phyloP scores from a whole-genome alignment of 225 moss, liverwort and hornwort species.

The Lunularia cruciata region DNA sequence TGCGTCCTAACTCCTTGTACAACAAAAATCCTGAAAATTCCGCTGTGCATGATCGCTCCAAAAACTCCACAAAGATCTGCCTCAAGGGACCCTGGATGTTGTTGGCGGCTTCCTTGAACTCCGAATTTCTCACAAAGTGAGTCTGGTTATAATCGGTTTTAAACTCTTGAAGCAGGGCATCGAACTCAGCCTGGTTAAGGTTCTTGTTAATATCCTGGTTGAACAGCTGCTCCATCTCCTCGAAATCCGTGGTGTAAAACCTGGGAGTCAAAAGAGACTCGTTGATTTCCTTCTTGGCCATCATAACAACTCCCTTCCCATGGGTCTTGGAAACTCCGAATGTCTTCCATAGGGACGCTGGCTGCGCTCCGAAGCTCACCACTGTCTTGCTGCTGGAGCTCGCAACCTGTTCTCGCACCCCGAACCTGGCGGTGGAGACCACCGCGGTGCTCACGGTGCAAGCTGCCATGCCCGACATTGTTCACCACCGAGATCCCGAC shows the following conservation, averaged over 20 bases:
- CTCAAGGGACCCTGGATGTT: constrained; percentile 86
- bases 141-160: constrained; percentile 98
- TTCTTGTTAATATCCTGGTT: constrained; percentile 94
- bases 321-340: constrained; percentile 40
- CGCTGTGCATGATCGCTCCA: constrained; percentile 96
- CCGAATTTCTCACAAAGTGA: constrained; percentile 82
- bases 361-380: constrained; percentile 19
- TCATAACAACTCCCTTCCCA: constrained; percentile 52
- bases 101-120: constrained; percentile 84
- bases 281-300: constrained; percentile 72
- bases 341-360: constrained; percentile 23
- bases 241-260: constrained; percentile 98
- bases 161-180: constrained; percentile 80
- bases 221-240: constrained; percentile 97
- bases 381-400: constrained; percentile 23
- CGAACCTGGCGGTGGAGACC: constrained; percentile 35
- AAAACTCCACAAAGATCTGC: constrained; percentile 97
- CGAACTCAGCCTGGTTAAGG: constrained; percentile 89
- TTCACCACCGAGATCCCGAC: neutral
- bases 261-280: constrained; percentile 86
- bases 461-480: constrained; percentile 61
- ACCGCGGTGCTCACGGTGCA: constrained; percentile 50
- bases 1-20: constrained; percentile 96
- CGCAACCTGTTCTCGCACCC: constrained; percentile 30
- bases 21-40: constrained; percentile 96